These are phyloP conservation scores for Glycine latifolia DNA, from an alignment of 306 rosid genomes.

Conservation along the genomic window DNA sequence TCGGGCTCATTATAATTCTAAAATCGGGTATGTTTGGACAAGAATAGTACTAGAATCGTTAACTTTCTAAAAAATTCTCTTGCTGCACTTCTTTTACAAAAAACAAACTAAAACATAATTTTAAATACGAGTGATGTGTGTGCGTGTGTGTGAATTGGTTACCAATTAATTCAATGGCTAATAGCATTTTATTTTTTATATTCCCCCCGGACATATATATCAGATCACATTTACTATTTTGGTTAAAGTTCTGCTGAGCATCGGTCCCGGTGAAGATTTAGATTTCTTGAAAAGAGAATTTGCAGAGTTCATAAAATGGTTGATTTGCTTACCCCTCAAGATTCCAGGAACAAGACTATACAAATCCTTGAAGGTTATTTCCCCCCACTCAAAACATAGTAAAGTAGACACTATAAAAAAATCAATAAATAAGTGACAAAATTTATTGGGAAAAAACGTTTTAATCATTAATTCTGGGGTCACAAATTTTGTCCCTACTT, in stretches of 20 bases:
- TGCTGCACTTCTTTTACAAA: no score
- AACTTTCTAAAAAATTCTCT: no score
- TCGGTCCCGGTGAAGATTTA: conserved; percentile 81
- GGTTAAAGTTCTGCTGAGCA: conserved; percentile 79
- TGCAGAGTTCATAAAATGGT: conserved; percentile 83
- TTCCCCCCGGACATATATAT: neutral
- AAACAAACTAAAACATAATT: no score
- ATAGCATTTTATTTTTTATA: no score
- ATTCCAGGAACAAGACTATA: conserved; percentile 85
- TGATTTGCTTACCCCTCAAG: conserved; percentile 86
- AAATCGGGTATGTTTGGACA: no score
- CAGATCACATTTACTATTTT: conserved; percentile 82
- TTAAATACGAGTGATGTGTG: no score
- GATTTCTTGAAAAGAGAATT: conserved; percentile 72
- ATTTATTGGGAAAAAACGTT: no score
- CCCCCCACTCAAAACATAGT: neutral
- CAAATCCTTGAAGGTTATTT: conserved; percentile 83
- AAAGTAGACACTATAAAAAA: neutral
- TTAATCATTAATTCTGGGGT: no score
- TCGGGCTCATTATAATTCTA: no score
- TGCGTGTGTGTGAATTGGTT: no score
- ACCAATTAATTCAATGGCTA: neutral
- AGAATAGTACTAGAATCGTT: no score
- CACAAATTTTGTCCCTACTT: no score
- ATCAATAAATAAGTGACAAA: neutral